Evolutionary conservation across 176 grass and related monocot genomes (phyloP).

Genomic region (Phragmites australis): DNA sequence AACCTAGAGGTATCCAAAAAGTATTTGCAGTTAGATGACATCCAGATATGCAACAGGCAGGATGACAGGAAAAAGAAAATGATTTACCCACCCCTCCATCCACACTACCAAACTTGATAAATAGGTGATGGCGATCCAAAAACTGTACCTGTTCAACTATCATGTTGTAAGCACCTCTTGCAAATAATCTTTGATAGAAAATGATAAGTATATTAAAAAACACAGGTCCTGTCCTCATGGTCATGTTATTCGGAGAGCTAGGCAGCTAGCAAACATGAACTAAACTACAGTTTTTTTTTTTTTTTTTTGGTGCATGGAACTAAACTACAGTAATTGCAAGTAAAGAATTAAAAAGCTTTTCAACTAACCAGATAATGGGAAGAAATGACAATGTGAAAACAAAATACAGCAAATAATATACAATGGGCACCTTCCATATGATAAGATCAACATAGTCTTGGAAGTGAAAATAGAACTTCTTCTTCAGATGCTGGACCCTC

Average conservation of each 20-base stretch:
- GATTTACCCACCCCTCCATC: conserved; percentile 76
- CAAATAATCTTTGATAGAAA: conserved; percentile 33
- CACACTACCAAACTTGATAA: conserved; percentile 96
- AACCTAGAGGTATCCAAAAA: conserved; percentile 47
- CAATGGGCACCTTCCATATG: conserved; percentile 82
- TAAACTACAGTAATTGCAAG: not conserved
- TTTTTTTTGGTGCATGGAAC: too few relatives aligned
- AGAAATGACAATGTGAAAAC: conserved; percentile 28
- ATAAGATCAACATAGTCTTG: conserved; percentile 97
- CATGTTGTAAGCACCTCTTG: conserved; percentile 52
- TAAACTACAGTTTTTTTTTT: too few relatives aligned
- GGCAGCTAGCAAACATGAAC: conserved; percentile 28
- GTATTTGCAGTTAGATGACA: conserved; percentile 27
- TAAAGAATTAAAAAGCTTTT: conserved; percentile 13
- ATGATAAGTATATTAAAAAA: conserved; percentile 1
- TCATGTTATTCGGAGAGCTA: conserved; percentile 22
- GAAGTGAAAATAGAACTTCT: conserved; percentile 98
- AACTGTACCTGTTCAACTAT: conserved; percentile 88
- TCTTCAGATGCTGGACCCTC: conserved; percentile 98
- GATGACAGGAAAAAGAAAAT: conserved; percentile 18
- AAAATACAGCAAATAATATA: conserved; percentile 12
- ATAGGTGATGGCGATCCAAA: conserved; percentile 91
- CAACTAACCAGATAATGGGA: not conserved
- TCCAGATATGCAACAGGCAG: conserved; percentile 28
- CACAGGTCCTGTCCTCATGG: conserved; percentile 29